Evolutionary conservation across 202 grass and related monocot species (phyloP), one percentile per base, ranked within the genome.

Genomic region (Musa balbisiana): DNA sequence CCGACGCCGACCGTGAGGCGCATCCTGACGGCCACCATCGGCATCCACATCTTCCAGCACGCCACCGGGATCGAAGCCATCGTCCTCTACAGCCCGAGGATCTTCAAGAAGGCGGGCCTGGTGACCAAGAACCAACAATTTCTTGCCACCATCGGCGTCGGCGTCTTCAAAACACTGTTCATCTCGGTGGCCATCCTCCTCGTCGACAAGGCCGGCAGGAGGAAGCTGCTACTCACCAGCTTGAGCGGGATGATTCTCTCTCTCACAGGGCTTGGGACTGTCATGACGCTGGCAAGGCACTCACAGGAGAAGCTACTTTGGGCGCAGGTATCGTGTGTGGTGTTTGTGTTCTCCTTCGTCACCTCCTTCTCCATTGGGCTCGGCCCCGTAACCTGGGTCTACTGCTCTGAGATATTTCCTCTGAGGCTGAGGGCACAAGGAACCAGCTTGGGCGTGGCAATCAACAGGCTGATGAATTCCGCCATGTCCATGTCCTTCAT

Each of bases 401-500:
- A 76, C 9, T 69, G 67, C 2, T 71, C 80, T 12, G 80, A 82
- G 33, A 82, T 82, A 12, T 82, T 82, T n/a, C 73, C 80, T 2
- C 6, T 82, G 55, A 77, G 76, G 70, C 55, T 87, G 25, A 77
- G 84, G 2, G 84, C 84, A 25, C 79, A 79, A 67, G 84, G 74
- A 26, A 53, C 62, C 19, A 78, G 74, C 43, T 1, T 86, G 1
- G 84, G 84, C 13, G 62, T 63, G 69, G 84, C 76, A 0, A 64
- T 77, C 22, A 79, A 71, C 67, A 79, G 80, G 64, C 8, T 87
- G 17, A 87, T 82, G 80, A 83, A 79, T 43, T 76, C 62, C 3
- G 33, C 43, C 51, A 16, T 83, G 1, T 83, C 84, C 23, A 83
- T 87, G 84, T 53, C 84, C 0, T 87, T 87, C 53, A 62, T 83